A percentile compares a stretch with the other conserved stretches of the same genome.
Conservation (phyloP, 306 rosid genomes). For the Lotus japonicus region DNA sequence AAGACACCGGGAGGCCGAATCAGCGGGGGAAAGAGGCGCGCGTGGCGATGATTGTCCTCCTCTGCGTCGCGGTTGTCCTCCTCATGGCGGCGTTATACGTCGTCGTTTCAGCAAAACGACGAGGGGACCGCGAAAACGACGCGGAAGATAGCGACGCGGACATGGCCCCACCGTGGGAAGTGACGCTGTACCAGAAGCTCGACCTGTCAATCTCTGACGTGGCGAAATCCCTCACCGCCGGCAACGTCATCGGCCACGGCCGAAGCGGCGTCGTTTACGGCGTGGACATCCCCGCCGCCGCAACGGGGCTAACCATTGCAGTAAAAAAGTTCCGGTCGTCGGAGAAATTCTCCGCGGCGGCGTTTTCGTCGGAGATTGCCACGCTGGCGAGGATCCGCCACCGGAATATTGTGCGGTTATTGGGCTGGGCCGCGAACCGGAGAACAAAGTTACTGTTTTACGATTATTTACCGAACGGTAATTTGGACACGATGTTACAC, state of each 20-base stretch:
- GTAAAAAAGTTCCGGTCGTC: conserved; percentile 51
- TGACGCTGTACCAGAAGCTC: conserved; percentile 86
- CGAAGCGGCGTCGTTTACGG: conserved; percentile 78
- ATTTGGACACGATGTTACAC: conserved; percentile 52
- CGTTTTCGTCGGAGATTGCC: conserved; percentile 81
- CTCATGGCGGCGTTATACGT: conserved; percentile 73
- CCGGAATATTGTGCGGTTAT: conserved; percentile 73
- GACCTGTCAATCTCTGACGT: conserved; percentile 74
- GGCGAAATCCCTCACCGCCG: conserved; percentile 45
- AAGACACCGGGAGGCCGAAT: neutral
- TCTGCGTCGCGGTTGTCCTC: conserved; percentile 63
- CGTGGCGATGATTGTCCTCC: conserved; percentile 66
- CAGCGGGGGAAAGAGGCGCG: conserved; percentile 57
- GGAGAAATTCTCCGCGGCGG: conserved; percentile 63
- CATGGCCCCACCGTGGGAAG: conserved; percentile 87
- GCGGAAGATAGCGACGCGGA: conserved; percentile 57
- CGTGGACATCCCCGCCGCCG: conserved; percentile 31
- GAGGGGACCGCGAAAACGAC: conserved; percentile 34
- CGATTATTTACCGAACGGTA: conserved; percentile 64
- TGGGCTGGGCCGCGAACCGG: conserved; percentile 86
- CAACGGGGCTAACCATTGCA: conserved; percentile 51
- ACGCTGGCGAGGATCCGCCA: conserved; percentile 81
- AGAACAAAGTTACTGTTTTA: conserved; percentile 66
- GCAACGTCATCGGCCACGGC: conserved; percentile 67
- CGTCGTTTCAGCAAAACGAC: conserved; percentile 38